phyloP scores from a whole-genome alignment of 73 alveolate genomes.

The Tetrahymena thermophila region DNA sequence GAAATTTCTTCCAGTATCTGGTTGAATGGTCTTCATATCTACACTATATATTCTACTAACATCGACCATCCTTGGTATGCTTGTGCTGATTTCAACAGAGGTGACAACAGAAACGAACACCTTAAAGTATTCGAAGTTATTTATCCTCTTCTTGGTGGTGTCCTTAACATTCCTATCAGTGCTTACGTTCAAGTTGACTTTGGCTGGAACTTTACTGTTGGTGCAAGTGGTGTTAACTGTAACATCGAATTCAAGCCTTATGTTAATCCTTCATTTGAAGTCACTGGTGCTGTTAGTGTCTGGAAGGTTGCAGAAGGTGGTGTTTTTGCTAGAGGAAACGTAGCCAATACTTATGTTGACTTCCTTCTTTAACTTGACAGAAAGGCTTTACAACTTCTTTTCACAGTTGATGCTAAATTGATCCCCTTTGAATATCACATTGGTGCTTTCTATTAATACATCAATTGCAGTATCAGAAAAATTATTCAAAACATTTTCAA shows the following conservation, averaged over 20 bases:
- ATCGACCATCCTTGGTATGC: not conserved
- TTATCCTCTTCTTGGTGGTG: not conserved
- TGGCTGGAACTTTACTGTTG: not conserved
- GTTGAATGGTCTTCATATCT: not conserved
- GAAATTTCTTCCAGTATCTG: not conserved
- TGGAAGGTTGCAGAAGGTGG: slow-evolving; percentile 2
- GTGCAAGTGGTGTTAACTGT: not conserved
- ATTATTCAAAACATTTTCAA: not conserved
- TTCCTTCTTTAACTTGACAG: not conserved
- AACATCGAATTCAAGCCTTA: not conserved
- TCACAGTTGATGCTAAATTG: not conserved
- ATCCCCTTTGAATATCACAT: not conserved
- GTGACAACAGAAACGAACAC: not conserved
- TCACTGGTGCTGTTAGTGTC: not conserved
- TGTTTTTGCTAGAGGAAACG: not conserved
- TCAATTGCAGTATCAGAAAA: not conserved
- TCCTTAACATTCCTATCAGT: not conserved
- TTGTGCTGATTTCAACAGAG: not conserved
- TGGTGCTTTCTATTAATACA: not conserved
- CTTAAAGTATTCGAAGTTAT: not conserved
- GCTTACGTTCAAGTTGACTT: not conserved
- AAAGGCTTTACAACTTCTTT: not conserved
- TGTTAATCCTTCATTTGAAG: not conserved
- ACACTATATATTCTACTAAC: not conserved
- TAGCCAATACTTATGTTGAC: not conserved